Base-by-base conservation (phyloP, 495 filamentous ascomycete genomes). In the Aspergillus olivimuriae region DNA sequence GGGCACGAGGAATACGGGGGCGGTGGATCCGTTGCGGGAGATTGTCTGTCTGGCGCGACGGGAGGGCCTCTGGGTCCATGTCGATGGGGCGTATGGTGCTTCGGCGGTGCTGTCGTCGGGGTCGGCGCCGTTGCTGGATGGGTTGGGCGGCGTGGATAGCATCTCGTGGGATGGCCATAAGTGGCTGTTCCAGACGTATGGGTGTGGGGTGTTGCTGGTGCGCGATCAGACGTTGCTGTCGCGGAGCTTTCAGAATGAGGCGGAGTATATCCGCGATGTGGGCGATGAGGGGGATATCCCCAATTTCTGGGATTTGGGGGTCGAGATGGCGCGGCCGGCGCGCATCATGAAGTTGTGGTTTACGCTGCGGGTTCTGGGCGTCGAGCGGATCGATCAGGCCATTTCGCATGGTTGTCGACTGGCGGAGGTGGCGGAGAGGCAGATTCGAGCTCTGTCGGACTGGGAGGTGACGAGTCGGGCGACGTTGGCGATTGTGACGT, bases 121-220 rank as follows among this genome's bases (percentile, higher is more conserved):
- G 1, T 34, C 48, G 11, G 26, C 28, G 4, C 4, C 28, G 3
- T 34, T 55, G 11, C 34, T 49, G 4, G 15, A 32, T 4, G 55
- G 44, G 3, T 5, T 57, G 1, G 35, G 44, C 11, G 18, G 24
- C 7, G 60, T 50, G 9, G 47, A 58, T 22, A 58, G 54, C 43
- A 45, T 63, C 18, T 43, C 60, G 2, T 63, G 57, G 60, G 60
- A 63, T 33, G 52, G 46, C 5, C 60, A 63, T 38, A 63, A 63
- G 43, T 63, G 57, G 60, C 52, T 63, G 1, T 61, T 63, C 39
- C 55, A 58, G 19, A 58, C 52, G 2, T 50, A 55, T 32, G 51
- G 52, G 10, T 59, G 56, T 34, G 51, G 58, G 1, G 39, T 51
- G 12, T 17, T 52, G 1, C 34, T 58, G 8, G 40, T 53, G 35